Evolutionary conservation across 176 grass and related monocot species (phyloP).

Genomic region (Cenchrus americanus): DNA sequence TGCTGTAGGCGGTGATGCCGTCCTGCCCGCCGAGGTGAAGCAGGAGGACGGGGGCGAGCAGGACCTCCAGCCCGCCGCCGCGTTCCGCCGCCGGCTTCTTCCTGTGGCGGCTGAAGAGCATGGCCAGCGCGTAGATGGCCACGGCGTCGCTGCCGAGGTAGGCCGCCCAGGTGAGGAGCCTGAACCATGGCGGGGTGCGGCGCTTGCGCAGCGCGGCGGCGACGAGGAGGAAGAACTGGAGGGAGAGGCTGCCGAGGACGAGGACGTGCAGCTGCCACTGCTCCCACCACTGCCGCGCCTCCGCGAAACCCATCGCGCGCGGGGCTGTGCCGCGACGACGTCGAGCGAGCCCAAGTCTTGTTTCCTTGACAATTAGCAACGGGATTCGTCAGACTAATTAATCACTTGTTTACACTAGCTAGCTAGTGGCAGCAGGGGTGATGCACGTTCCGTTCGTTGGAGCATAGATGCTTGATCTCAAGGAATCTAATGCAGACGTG

Average conservation of each 20-base stretch:
- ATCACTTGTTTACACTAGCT: too few relatives aligned
- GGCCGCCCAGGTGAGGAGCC: neutral
- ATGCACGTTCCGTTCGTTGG: too few relatives aligned
- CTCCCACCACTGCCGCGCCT: neutral
- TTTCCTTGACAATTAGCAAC: too few relatives aligned
- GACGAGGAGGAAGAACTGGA: neutral
- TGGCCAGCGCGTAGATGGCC: neutral
- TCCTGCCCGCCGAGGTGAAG: neutral
- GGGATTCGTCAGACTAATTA: too few relatives aligned
- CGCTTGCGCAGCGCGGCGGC: neutral
- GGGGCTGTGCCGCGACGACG: too few relatives aligned
- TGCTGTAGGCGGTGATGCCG: neutral
- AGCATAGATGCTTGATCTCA: too few relatives aligned
- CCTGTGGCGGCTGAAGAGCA: neutral
- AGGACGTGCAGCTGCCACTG: neutral
- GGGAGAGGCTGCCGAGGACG: neutral
- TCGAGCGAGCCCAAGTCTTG: too few relatives aligned
- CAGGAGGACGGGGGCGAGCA: neutral
- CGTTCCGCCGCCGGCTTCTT: neutral
- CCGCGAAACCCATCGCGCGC: neutral
- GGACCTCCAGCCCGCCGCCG: neutral
- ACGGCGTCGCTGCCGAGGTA: neutral
- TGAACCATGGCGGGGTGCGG: neutral
- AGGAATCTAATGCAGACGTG: too few relatives aligned
- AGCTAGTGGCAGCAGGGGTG: too few relatives aligned